phyloP scores from a whole-genome alignment of 306 rosid genomes.

The Sphenostylis stenocarpa region DNA sequence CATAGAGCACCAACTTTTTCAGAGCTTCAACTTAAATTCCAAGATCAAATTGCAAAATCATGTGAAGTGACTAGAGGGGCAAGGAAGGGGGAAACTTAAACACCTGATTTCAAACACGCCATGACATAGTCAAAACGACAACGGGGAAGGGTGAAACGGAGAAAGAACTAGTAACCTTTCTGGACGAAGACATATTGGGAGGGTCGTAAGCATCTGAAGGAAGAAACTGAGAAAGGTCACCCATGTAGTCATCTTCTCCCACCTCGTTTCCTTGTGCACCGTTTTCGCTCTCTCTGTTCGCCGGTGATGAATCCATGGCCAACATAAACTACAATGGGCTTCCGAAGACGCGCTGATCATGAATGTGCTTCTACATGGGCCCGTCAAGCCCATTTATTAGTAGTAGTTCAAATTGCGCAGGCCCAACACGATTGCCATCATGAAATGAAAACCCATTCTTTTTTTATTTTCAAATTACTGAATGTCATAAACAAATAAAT shows the following conservation, averaged over 20 bases:
- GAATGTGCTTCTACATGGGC: background rate
- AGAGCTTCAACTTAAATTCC: background rate
- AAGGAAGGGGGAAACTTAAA: background rate
- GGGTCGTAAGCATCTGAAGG: slow-evolving; percentile 44
- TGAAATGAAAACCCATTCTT: background rate
- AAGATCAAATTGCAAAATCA: background rate
- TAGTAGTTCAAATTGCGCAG: background rate
- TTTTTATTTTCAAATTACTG: no score
- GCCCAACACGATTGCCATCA: background rate
- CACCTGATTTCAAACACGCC: background rate
- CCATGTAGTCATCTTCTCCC: slow-evolving; percentile 66
- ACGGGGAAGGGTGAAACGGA: background rate
- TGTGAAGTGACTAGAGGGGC: background rate
- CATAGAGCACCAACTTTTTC: background rate
- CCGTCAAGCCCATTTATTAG: background rate
- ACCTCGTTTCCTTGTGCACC: slow-evolving; percentile 35
- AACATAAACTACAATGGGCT: background rate
- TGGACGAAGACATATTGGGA: slow-evolving; percentile 38
- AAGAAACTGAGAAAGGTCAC: slow-evolving; percentile 68
- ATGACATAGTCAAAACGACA: slow-evolving; percentile 10
- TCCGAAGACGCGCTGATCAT: background rate
- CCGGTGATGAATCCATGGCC: slow-evolving; percentile 58
- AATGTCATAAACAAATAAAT: no score
- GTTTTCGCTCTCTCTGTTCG: slow-evolving; percentile 8
- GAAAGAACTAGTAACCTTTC: slow-evolving; percentile 41